Conservation (phyloP, 2,329 filamentous ascomycete genomes). For the Westerdykella ornata region DNA sequence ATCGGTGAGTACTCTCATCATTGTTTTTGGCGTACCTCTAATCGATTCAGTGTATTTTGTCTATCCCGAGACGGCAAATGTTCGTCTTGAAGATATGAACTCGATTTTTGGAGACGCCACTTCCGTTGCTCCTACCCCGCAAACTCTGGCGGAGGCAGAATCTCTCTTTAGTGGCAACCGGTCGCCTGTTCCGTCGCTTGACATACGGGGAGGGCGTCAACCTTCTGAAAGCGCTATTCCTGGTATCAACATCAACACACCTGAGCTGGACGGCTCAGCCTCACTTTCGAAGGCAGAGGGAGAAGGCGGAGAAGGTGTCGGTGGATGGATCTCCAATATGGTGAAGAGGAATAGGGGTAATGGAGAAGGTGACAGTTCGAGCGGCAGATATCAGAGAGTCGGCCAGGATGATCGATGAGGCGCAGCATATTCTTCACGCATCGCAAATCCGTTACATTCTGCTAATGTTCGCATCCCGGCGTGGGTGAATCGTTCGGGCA, state of each 20-base stretch:
- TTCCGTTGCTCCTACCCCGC: conserved; percentile 72
- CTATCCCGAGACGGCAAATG: conserved; percentile 93
- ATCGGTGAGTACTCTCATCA: conserved; percentile 63
- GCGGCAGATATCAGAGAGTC: conserved; percentile 43
- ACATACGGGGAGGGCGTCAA: conserved; percentile 52
- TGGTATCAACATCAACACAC: conserved; percentile 73
- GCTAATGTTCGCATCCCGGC: conserved; percentile 15
- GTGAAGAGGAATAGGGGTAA: conserved; percentile 50
- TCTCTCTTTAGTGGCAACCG: conserved; percentile 63
- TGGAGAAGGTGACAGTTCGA: conserved; percentile 37
- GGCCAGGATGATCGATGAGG: conserved; percentile 39
- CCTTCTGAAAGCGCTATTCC: conserved; percentile 66
- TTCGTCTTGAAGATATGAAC: conserved; percentile 96
- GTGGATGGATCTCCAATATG: conserved; percentile 64
- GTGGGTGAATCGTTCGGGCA: conserved; percentile 17
- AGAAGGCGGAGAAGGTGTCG: conserved; percentile 50
- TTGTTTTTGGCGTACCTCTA: conserved; percentile 12
- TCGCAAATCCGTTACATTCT: conserved; percentile 2
- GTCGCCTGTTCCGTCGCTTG: conserved; percentile 74
- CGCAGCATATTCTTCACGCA: conserved; percentile 12
- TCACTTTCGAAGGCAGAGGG: conserved; percentile 18
- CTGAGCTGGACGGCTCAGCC: conserved; percentile 50
- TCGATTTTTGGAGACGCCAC: conserved; percentile 88
- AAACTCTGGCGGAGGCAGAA: conserved; percentile 69
- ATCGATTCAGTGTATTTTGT: conserved; percentile 75